These are phyloP conservation scores for Tephrocybe rancida DNA, from an alignment of 768 basidiomycete species.

Conservation along the genomic window DNA sequence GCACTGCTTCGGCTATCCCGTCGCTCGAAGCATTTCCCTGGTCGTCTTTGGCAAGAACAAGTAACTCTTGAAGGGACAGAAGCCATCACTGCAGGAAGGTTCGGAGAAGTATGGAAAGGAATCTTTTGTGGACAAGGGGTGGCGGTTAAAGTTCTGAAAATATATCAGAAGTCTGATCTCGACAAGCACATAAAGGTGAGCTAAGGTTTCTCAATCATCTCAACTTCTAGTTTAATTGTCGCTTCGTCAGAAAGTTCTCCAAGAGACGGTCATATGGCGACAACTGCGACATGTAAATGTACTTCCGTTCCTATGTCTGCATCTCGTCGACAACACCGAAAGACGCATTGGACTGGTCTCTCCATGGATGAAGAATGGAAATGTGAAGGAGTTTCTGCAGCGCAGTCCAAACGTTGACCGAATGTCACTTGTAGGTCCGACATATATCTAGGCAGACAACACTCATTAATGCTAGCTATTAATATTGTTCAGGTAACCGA, in stretches of 20 bases:
- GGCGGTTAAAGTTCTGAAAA: conserved; percentile 31
- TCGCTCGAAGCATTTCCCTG: conserved; percentile 28
- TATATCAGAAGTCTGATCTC: conserved; percentile 14
- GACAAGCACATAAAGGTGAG: conserved; percentile 25
- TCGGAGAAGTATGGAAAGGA: conserved; percentile 32
- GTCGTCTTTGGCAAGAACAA: conserved; percentile 16
- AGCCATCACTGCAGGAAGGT: conserved; percentile 27
- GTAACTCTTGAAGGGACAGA: conserved; percentile 10
- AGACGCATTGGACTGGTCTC: conserved; percentile 16
- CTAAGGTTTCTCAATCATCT: not conserved
- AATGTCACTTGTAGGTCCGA: conserved; percentile 11
- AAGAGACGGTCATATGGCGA: conserved; percentile 16
- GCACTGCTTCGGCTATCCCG: conserved; percentile 25
- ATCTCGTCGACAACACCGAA: conserved; percentile 11
- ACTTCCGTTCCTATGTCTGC: conserved; percentile 16
- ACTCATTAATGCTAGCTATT: not conserved
- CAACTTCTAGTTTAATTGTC: not conserved
- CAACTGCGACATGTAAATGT: conserved; percentile 17
- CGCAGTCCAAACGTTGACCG: conserved; percentile 6
- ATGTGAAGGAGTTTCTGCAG: conserved; percentile 9
- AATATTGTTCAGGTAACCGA: conserved; percentile 8
- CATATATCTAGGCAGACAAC: not conserved
- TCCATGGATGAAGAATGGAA: conserved; percentile 19
- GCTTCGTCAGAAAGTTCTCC: conserved; percentile 12
- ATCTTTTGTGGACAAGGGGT: conserved; percentile 25